Evolutionary conservation across 179 eudicot genomes (phyloP), one percentile per base, ranked within the genome.

Genomic region (Amaranthus tricolor): DNA sequence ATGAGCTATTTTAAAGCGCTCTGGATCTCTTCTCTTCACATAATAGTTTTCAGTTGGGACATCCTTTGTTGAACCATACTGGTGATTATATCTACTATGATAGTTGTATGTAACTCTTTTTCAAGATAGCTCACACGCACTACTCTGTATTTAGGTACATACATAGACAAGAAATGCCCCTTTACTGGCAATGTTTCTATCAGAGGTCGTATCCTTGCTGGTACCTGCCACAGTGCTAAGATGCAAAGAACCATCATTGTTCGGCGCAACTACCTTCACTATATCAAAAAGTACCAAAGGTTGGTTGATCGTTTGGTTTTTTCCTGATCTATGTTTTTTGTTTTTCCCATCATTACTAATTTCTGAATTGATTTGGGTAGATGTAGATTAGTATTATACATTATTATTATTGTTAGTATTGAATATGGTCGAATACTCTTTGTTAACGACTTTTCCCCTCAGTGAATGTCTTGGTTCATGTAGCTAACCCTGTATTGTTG

Each of bases 91-190:
- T 19, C 53, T 21, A 56, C 0, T 21, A 48, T 16, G 66, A 31
- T 24, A 45, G 9, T 1, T 5, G 0, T 64, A n/a, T 6, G 44
- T 2, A 12, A 24, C 31, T 24, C 31, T n/a, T 21, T 9, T 16
- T 48, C 13, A 43, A 6, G 7, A 12, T 5, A 12, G n/a, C 58
- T 61, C 16, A 19, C 31, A 24, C 40, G 0, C 1, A 44, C 24
- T 15, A 0, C 16, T 24, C 31, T 1, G 44, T 12, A 0, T 79
- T 47, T 74, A 93, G 98, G 94, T 16, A 83, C 96, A 3, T 93
- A 93, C 81, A 88, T 93, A 71, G 98, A 93, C 89, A 93, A 88
- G 89, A 93, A 93, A 80, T 93, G 98, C 78, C 96, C 98, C 1
- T 93, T 91, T 84, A 88, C 98, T 16, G 96, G 98, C 16, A 69